Conservation (phyloP, 768 basidiomycete genomes). For the Boletus tomentosulus region DNA sequence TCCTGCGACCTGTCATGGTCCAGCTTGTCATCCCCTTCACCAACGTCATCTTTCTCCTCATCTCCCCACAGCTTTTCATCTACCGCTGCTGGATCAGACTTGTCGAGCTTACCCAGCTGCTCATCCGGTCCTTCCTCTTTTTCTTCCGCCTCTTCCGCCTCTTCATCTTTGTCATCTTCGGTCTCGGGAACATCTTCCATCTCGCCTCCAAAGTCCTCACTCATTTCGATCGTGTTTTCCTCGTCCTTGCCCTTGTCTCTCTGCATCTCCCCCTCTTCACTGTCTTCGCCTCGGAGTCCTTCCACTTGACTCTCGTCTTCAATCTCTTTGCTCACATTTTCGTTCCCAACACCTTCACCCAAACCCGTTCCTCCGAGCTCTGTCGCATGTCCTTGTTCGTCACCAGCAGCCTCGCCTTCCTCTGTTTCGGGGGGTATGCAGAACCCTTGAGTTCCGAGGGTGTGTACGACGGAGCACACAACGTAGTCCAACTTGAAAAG, state of each 20-base stretch:
- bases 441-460: conserved; percentile 82
- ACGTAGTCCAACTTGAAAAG: conserved; percentile 84
- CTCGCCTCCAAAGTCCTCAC: conserved; percentile 81
- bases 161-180: conserved; percentile 31
- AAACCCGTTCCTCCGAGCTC: conserved; percentile 75
- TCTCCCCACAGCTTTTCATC: conserved; percentile 99
- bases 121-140: conserved; percentile 70
- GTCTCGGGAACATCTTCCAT: conserved; percentile 76
- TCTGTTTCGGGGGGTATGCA: conserved; percentile 86
- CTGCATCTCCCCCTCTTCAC: conserved; percentile 24
- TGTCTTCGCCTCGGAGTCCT: conserved; percentile 72
- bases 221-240: conserved; percentile 86
- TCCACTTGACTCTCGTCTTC: conserved; percentile 97
- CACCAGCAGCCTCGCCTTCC: conserved; percentile 44
- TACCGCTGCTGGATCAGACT: conserved; percentile 74
- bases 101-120: conserved; percentile 76
- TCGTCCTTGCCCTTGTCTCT: conserved; percentile 49
- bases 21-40: conserved; percentile 46
- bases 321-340: conserved; percentile 92
- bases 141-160: conserved; percentile 47
- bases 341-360: conserved; percentile 78
- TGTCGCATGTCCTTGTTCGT: conserved; percentile 36
- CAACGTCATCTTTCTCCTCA: conserved; percentile 57
- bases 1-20: conserved; percentile 57
- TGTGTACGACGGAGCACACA: conserved; percentile 66